phyloP scores from a whole-genome alignment of 768 basidiomycete genomes.

The Suillus variegatus region DNA sequence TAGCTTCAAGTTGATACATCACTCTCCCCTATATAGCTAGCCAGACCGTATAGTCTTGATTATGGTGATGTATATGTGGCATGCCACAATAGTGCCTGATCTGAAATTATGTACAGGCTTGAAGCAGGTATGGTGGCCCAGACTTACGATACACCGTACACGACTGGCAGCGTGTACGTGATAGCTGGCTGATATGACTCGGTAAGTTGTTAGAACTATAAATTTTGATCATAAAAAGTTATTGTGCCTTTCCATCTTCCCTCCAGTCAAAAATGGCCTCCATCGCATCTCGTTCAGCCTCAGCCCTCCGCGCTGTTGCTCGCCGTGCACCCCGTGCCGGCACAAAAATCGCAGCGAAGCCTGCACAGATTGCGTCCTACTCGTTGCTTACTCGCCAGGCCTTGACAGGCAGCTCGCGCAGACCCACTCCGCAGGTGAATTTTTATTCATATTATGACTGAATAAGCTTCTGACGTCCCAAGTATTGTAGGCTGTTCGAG shows the following conservation, averaged over 20 bases:
- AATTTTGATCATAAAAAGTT: slow-evolving; percentile 1
- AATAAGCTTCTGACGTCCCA: background rate
- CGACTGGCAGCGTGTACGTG: background rate
- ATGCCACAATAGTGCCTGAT: background rate
- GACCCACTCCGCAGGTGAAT: slow-evolving; percentile 39
- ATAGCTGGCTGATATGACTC: background rate
- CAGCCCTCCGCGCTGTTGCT: slow-evolving; percentile 62
- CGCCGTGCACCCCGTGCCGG: slow-evolving; percentile 63
- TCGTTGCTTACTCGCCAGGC: slow-evolving; percentile 61
- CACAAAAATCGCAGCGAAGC: slow-evolving; percentile 39
- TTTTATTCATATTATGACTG: slow-evolving; percentile 5
- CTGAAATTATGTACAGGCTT: background rate
- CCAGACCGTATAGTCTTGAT: background rate
- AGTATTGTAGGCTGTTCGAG: slow-evolving; percentile 53
- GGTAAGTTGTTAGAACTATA: background rate
- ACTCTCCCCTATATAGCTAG: background rate
- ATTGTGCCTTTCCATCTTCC: slow-evolving; percentile 5
- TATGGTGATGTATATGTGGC: background rate
- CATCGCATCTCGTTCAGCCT: slow-evolving; percentile 64
- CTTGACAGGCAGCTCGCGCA: slow-evolving; percentile 23
- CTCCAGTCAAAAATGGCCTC: slow-evolving; percentile 54
- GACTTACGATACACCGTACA: background rate
- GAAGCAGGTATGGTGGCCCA: background rate
- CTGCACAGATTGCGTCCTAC: slow-evolving; percentile 60
- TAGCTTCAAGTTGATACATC: background rate